Percentiles rank a stretch among this genome's conserved stretches.
Evolutionary conservation across 108 stramenopile genomes (phyloP).

Genomic region (Pseudonitzschia multistriata): DNA sequence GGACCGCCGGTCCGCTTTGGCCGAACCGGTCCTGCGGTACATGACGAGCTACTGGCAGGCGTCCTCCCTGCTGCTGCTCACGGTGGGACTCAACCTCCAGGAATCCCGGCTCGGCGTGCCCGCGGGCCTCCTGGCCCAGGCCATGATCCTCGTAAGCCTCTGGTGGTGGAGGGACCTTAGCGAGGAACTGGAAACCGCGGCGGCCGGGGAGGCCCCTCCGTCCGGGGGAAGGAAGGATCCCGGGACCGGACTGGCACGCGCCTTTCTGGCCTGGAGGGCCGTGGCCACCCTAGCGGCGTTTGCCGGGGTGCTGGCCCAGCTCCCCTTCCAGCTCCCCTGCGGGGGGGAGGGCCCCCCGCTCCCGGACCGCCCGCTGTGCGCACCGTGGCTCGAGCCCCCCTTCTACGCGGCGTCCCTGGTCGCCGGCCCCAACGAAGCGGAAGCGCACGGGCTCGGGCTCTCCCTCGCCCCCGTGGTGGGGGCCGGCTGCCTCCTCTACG

Average conservation of each 20-base stretch:
- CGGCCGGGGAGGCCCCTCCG: not conserved
- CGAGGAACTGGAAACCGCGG: not conserved
- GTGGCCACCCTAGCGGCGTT: not conserved
- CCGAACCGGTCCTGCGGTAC: not conserved
- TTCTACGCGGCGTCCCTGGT: not conserved
- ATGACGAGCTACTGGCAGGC: constrained; percentile 15
- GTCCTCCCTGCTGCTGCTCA: not conserved
- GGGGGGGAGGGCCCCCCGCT: not conserved
- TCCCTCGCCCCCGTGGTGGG: not conserved
- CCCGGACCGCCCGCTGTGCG: not conserved
- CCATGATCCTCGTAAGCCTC: not conserved
- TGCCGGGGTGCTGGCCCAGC: not conserved
- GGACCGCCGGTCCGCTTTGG: not conserved
- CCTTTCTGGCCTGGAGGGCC: not conserved
- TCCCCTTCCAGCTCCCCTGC: not conserved
- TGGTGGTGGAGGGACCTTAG: constrained; percentile 1
- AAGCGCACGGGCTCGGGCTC: not conserved
- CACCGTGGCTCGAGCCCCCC: constrained; percentile 15
- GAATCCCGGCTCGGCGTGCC: not conserved
- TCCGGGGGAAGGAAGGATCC: not conserved
- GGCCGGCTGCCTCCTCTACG: not conserved
- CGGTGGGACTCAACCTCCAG: not conserved
- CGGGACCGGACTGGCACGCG: not conserved
- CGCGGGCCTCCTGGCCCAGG: constrained; percentile 2
- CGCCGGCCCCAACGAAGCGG: not conserved